Percentiles rank a stretch among this genome's conserved stretches.
These are phyloP conservation scores for Candida endomychidarum DNA, from an alignment of 805 yeast species.

Conservation along the genomic window DNA sequence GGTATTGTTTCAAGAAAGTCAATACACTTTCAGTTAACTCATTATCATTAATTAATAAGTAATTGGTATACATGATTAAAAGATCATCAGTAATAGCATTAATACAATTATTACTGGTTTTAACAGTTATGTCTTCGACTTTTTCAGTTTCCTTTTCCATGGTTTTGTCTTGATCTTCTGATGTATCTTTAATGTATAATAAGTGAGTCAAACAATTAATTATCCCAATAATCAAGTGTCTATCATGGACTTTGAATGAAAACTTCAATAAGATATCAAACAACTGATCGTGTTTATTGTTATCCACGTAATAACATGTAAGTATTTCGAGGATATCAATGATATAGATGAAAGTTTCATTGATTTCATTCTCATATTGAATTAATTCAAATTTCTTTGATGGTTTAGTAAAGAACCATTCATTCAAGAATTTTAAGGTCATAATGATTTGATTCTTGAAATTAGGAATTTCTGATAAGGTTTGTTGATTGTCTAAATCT, in stretches of 20 bases:
- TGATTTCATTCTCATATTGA: slow-evolving; percentile 32
- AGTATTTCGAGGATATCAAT: slow-evolving; percentile 83
- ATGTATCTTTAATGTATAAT: slow-evolving; percentile 50
- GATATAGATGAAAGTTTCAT: slow-evolving; percentile 65
- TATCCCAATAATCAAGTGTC: slow-evolving; percentile 65
- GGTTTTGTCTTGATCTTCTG: slow-evolving; percentile 21
- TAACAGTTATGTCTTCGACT: slow-evolving; percentile 12
- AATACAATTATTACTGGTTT: slow-evolving; percentile 36
- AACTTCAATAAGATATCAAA: slow-evolving; percentile 55
- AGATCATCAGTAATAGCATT: slow-evolving; percentile 35
- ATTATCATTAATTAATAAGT: slow-evolving; percentile 63
- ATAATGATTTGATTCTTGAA: slow-evolving; percentile 48
- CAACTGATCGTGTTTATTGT: slow-evolving; percentile 65
- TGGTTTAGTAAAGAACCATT: slow-evolving; percentile 27
- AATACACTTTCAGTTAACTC: slow-evolving; percentile 73
- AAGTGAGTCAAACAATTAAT: slow-evolving; percentile 79
- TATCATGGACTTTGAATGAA: slow-evolving; percentile 57
- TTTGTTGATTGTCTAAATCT: slow-evolving; percentile 78
- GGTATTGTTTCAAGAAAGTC: slow-evolving; percentile 80
- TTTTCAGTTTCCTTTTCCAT: slow-evolving; percentile 12
- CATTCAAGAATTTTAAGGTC: slow-evolving; percentile 41
- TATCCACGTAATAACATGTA: slow-evolving; percentile 78
- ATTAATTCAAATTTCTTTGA: slow-evolving; percentile 18
- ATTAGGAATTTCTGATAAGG: slow-evolving; percentile 55
- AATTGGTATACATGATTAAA: slow-evolving; percentile 57